phyloP scores from a whole-genome alignment of 129 eudicot species.

The Pittosporum tobira region DNA sequence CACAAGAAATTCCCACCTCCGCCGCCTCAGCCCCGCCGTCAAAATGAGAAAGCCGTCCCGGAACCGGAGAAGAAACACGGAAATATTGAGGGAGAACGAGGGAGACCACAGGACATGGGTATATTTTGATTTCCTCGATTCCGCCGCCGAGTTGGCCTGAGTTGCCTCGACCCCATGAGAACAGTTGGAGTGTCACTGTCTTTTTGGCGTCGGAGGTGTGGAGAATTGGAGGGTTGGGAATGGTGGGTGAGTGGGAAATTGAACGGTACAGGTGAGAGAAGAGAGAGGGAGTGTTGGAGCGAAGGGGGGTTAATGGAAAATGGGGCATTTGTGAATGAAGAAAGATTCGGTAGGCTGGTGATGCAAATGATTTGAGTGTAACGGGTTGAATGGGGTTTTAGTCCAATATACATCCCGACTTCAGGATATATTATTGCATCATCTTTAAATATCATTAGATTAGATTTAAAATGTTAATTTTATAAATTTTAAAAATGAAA shows the following conservation, averaged over 20 bases:
- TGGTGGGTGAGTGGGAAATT: conserved; percentile 13
- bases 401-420: too few species aligned
- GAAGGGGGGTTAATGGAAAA: too few species aligned
- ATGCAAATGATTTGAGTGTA: too few species aligned
- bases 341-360: too few species aligned
- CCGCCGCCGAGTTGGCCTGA: conserved; percentile 93
- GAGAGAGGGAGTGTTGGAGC: not conserved
- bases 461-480: too few species aligned
- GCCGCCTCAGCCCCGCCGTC: conserved; percentile 3
- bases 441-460: too few species aligned
- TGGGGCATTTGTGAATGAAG: too few species aligned
- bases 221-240: conserved; percentile 19
- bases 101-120: conserved; percentile 51
- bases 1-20: conserved; percentile 60
- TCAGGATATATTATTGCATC: too few species aligned
- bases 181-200: conserved; percentile 44
- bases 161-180: conserved; percentile 91
- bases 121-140: conserved; percentile 45
- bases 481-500: too few species aligned
- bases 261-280: not conserved
- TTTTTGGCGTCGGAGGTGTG: conserved; percentile 13
- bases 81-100: conserved; percentile 44
- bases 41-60: conserved; percentile 26
- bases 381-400: too few species aligned
- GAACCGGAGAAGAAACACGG: conserved; percentile 26